Conservation (phyloP, 768 basidiomycete genomes). For the Amanita pseudoporphyria region DNA sequence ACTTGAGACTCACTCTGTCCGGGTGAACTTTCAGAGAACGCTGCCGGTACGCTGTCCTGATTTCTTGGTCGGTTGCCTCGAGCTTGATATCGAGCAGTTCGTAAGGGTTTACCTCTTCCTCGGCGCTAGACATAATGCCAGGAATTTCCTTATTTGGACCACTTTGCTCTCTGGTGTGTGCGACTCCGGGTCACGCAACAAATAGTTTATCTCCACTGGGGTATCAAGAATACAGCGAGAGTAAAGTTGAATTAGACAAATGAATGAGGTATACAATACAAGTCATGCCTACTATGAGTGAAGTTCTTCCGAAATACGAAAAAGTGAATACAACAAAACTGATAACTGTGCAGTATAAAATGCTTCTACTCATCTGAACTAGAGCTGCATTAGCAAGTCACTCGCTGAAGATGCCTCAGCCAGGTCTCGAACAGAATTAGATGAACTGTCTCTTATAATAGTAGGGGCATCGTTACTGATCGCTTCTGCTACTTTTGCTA, state of each 20-base stretch:
- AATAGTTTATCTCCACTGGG: no score
- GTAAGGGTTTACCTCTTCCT: constrained; percentile 65
- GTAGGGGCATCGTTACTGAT: neutral
- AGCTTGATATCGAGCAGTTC: constrained; percentile 52
- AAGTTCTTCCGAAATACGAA: neutral
- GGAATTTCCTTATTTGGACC: neutral
- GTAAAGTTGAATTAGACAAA: no score
- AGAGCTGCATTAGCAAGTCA: neutral
- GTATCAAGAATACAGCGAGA: no score
- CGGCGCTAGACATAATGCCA: constrained; percentile 17
- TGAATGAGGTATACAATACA: constrained; percentile 53
- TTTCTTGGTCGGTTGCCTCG: constrained; percentile 70
- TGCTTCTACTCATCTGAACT: no score
- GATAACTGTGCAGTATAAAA: no score
- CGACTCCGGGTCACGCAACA: no score
- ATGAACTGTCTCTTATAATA: neutral
- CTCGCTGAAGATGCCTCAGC: constrained; percentile 37
- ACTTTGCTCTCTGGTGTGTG: no score
- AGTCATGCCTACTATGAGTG: constrained; percentile 72
- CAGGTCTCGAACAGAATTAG: constrained; percentile 63
- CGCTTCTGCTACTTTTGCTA: constrained; percentile 2
- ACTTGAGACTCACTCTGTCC: constrained; percentile 54
- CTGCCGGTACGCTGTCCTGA: constrained; percentile 70
- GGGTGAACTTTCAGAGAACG: constrained; percentile 82
- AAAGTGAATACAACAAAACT: neutral